Percentiles rank a stretch among this genome's conserved stretches.
Evolutionary conservation across 1,284 basidiomycete genomes (phyloP).

Genomic region (Apiotrichum brassicae): DNA sequence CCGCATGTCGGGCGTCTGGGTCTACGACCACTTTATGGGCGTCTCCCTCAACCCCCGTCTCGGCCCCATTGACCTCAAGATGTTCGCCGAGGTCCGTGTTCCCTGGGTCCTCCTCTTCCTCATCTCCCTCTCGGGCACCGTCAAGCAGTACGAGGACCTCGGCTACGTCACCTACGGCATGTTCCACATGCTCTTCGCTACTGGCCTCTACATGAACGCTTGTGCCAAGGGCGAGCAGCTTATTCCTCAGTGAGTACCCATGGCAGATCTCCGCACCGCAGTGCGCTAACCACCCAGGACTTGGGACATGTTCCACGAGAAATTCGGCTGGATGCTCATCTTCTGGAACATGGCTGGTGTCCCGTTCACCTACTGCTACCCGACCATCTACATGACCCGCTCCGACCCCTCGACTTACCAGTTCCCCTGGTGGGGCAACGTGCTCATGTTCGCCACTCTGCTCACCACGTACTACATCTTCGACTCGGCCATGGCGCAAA

Average conservation of each 20-base stretch:
- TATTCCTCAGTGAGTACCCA: conserved; percentile 68
- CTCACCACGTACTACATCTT: conserved; percentile 82
- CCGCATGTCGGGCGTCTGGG: conserved; percentile 86
- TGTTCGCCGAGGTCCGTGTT: conserved; percentile 98
- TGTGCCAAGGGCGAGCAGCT: conserved; percentile 93
- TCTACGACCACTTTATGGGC: conserved; percentile 97
- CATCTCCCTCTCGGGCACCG: conserved; percentile 81
- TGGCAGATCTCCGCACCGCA: no score
- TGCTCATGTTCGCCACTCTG: conserved; percentile 53
- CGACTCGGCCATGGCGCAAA: conserved; percentile 92
- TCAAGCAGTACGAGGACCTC: conserved; percentile 89
- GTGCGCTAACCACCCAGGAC: conserved; percentile 51
- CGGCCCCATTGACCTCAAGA: conserved; percentile 91
- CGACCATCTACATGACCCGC: conserved; percentile 96
- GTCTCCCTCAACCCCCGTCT: conserved; percentile 89
- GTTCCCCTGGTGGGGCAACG: conserved; percentile 60
- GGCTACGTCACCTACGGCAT: conserved; percentile 97
- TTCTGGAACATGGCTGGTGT: conserved; percentile 97
- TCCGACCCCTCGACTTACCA: conserved; percentile 80
- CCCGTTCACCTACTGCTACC: conserved; percentile 81
- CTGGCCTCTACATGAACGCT: conserved; percentile 93
- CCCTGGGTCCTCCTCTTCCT: conserved; percentile 97
- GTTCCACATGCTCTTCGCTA: conserved; percentile 93
- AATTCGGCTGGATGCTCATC: conserved; percentile 91
- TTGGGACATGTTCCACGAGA: conserved; percentile 98